Evolutionary conservation across 192 early-diverging fungal genomes (phyloP), one percentile per base, ranked within the genome.

Genomic region (Umbelopsis vinacea): DNA sequence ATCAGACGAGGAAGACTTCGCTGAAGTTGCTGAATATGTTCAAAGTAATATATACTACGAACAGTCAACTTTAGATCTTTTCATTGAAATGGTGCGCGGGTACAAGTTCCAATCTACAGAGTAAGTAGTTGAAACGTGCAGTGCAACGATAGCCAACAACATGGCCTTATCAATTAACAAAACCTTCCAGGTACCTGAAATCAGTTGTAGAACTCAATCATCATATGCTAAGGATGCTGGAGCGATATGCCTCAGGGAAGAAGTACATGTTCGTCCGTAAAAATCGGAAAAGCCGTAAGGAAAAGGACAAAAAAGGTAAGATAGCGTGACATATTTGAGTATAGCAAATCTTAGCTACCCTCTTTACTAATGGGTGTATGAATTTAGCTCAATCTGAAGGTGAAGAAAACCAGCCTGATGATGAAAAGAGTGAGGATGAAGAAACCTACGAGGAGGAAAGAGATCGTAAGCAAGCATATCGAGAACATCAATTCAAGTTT

Each of bases 1-100:
- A n/a, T 84, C 83, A 15, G 52, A 69, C 21, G 74, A 83, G 17
- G 78, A 85, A 48, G 83, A 87, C 7, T 86, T 83, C 52, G 73
- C 73, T 2, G 89, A 90, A 15, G 82, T 84, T 0, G 83, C 92
- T 2, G 83, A 86, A 29, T 82, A 84, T 69, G 81, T 92, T 29
- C 92, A 92, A 75, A 87, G 84, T 68, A 92, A 92, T 66, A 68
- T 93, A 26, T 93, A 89, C 38, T 89, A 93, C 71, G 90, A 92
- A 48, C 81, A 86, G 14, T 79, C 82, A 0, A 86, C 83, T 0
- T 71, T 92, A 6, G 91, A 93, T n/a, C 33, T 89, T 11, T 77
- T 91, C 63, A 54, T 84, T 11, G 79, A 86, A 5, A 69, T 92
- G 10, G 74, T 84, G 5, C 75, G 79, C 35, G 57, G 69, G 10